Conservation (phyloP, 1,139 yeast genomes). For the Hemisphaericaspora xylofermentans region DNA sequence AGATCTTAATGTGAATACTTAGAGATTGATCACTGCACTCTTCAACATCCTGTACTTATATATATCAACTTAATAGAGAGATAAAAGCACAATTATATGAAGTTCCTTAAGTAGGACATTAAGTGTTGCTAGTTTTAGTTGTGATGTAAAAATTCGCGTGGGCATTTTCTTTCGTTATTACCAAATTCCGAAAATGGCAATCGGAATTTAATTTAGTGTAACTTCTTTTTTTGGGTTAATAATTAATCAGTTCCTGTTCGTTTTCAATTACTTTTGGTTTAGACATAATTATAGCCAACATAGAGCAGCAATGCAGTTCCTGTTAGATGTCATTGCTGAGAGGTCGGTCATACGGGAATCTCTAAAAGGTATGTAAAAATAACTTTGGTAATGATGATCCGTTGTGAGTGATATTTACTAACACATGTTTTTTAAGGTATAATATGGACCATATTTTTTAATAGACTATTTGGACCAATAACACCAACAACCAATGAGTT, state of each 20-base stretch:
- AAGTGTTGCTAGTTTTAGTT: not conserved
- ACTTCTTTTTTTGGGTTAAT: not conserved
- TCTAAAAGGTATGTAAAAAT: slow-evolving; percentile 41
- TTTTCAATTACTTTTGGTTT: too few relatives aligned
- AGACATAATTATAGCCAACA: too few relatives aligned
- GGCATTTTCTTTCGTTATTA: too few relatives aligned
- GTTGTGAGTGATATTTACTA: slow-evolving; percentile 14
- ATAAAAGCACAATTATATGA: too few relatives aligned
- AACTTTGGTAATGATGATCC: not conserved
- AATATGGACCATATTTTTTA: slow-evolving; percentile 67
- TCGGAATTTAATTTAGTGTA: not conserved
- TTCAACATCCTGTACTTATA: too few relatives aligned
- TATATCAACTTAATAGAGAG: too few relatives aligned
- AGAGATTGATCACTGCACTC: too few relatives aligned
- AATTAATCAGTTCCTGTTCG: not conserved
- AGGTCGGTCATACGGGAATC: slow-evolving; percentile 46
- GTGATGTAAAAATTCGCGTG: not conserved
- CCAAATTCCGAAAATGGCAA: not conserved
- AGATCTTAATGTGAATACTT: too few relatives aligned
- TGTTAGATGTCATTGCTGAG: slow-evolving; percentile 39
- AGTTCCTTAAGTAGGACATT: too few relatives aligned
- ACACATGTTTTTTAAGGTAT: slow-evolving; percentile 42
- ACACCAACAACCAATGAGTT: slow-evolving; percentile 51
- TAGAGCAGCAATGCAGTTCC: slow-evolving; percentile 34
- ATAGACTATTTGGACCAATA: slow-evolving; percentile 67